Conservation (phyloP, 1,284 basidiomycete species). For the Hemileia vastatrix region DNA sequence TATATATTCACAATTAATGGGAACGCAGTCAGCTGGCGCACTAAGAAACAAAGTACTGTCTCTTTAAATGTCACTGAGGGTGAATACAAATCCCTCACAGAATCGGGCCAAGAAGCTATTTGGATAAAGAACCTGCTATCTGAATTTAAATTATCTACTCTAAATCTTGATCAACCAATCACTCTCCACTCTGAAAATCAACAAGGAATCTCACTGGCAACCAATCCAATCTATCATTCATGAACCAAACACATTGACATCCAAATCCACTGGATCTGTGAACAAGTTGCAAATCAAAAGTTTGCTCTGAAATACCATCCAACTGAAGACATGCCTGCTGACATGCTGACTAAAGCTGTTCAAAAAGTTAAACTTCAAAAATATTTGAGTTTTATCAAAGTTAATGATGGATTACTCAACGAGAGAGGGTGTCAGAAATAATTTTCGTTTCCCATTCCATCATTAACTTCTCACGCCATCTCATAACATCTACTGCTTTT, state of each 20-base stretch:
- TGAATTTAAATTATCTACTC: neutral
- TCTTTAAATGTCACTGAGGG: neutral
- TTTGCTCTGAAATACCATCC: too few relatives aligned
- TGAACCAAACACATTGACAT: neutral
- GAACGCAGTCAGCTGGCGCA: neutral
- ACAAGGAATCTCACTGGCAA: neutral
- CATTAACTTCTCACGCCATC: too few relatives aligned
- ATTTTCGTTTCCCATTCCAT: too few relatives aligned
- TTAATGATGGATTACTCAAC: too few relatives aligned
- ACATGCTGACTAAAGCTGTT: too few relatives aligned
- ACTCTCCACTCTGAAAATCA: neutral
- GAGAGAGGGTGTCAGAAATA: too few relatives aligned
- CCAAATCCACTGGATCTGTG: neutral
- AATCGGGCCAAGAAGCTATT: neutral
- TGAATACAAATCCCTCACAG: neutral
- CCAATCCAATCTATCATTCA: slow-evolving; percentile 1
- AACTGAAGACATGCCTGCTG: too few relatives aligned
- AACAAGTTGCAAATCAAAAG: too few relatives aligned
- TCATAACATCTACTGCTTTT: too few relatives aligned
- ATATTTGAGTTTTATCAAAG: too few relatives aligned
- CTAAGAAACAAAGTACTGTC: slow-evolving; percentile 1
- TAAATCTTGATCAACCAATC: neutral
- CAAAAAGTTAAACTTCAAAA: too few relatives aligned
- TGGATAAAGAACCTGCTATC: slow-evolving; percentile 3
- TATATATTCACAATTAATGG: neutral